A percentile compares a stretch with the other conserved stretches of the same genome.
Conservation (phyloP, 139 green algal genomes). For the Chlorella vulgaris region DNA sequence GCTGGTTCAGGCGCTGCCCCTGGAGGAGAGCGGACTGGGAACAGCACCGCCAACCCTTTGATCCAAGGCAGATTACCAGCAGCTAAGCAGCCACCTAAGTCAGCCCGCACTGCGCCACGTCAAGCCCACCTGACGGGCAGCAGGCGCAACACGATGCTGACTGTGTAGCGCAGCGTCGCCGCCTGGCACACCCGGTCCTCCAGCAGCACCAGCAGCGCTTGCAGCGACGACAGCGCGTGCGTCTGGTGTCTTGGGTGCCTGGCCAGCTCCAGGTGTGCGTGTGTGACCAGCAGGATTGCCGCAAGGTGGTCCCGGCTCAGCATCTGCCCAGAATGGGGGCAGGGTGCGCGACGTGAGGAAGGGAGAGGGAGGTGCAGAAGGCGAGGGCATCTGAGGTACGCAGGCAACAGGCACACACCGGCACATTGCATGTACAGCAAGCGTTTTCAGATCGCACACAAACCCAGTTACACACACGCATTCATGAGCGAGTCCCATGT, state of each 20-base stretch:
- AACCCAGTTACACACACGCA: too few relatives aligned
- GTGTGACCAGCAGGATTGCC: conserved; percentile 45
- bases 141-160: conserved; percentile 55
- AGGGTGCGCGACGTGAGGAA: not conserved
- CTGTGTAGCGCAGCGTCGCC: conserved; percentile 43
- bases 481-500: too few relatives aligned
- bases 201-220: conserved; percentile 46
- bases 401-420: not conserved
- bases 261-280: conserved; percentile 41
- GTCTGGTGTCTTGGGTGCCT: conserved; percentile 39
- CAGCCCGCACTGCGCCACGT: not conserved
- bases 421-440: not conserved
- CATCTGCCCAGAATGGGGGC: conserved; percentile 23
- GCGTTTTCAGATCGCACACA: too few relatives aligned
- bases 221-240: conserved; percentile 41
- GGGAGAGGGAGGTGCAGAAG: not conserved
- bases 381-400: not conserved
- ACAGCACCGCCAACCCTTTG: too few relatives aligned
- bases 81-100: not conserved
- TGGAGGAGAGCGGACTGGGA: too few relatives aligned
- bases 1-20: not conserved
- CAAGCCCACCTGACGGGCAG: conserved; percentile 31
- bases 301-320: conserved; percentile 31
- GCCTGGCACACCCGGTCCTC: conserved; percentile 24
- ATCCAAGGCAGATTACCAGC: not conserved